Conservation (phyloP, 2,329 filamentous ascomycete genomes). For the Pseudogymnoascus sp. region DNA sequence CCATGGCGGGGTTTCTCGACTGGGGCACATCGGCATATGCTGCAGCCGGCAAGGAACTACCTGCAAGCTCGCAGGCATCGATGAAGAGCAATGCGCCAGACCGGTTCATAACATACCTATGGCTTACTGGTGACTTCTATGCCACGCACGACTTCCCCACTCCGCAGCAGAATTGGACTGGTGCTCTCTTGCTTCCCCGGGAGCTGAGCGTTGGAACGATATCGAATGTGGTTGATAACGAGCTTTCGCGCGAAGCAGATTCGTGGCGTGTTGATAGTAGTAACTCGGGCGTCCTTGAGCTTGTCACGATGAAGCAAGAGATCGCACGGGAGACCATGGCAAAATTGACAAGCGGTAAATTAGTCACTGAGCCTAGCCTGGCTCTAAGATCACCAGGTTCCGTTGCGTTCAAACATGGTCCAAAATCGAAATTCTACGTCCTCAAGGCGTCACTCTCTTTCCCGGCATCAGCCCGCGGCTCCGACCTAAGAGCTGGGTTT, state of each 20-base stretch:
- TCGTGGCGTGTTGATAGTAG: constrained; percentile 32
- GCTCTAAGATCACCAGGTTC: background rate
- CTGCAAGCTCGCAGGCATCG: constrained; percentile 32
- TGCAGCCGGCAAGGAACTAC: constrained; percentile 35
- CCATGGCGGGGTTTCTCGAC: constrained; percentile 35
- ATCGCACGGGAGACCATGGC: constrained; percentile 32
- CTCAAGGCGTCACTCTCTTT: constrained; percentile 33
- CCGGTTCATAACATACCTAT: constrained; percentile 35
- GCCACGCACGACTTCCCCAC: constrained; percentile 33
- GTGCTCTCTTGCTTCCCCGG: constrained; percentile 35
- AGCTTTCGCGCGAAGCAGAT: constrained; percentile 31
- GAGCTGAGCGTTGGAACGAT: constrained; percentile 36
- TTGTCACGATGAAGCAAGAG: constrained; percentile 32
- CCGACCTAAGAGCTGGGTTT: constrained; percentile 33
- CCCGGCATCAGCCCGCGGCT: constrained; percentile 28
- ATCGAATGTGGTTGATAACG: constrained; percentile 34
- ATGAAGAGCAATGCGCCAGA: constrained; percentile 33
- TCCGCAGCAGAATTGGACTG: constrained; percentile 37
- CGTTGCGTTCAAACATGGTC: constrained; percentile 18
- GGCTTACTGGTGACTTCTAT: constrained; percentile 37
- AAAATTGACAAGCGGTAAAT: constrained; percentile 24
- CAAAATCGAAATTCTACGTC: constrained; percentile 33
- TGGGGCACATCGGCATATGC: constrained; percentile 36
- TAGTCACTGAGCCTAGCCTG: background rate
- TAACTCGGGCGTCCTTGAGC: constrained; percentile 30